These are phyloP conservation scores for Lentinus polychrous DNA, from an alignment of 1,284 basidiomycete species.

Conservation along the genomic window DNA sequence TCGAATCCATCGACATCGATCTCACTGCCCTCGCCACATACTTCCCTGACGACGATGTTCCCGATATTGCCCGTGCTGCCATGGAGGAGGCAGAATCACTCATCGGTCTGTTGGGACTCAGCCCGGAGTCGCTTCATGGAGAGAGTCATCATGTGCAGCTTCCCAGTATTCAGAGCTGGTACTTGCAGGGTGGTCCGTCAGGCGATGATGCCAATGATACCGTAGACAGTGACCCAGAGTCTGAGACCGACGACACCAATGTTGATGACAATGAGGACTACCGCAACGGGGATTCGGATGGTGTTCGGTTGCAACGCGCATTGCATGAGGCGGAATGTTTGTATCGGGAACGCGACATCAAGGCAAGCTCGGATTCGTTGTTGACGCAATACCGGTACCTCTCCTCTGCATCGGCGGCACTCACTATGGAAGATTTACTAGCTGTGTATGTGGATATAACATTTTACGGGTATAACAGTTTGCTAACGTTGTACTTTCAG, in stretches of 20 bases:
- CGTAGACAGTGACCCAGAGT: not conserved
- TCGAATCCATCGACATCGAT: conserved; percentile 7
- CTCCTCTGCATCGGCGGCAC: not conserved
- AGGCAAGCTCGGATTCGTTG: too few species aligned
- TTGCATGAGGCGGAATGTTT: not conserved
- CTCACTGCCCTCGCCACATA: conserved; percentile 6
- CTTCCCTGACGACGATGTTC: conserved; percentile 9
- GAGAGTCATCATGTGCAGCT: not conserved
- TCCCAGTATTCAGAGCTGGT: not conserved
- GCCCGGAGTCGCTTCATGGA: conserved; percentile 4
- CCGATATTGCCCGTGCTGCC: conserved; percentile 2
- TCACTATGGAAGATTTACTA: not conserved
- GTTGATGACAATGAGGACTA: not conserved
- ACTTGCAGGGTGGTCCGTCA: too few species aligned
- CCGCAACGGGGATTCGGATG: not conserved
- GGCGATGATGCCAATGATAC: not conserved
- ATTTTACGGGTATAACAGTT: too few species aligned
- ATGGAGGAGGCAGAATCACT: conserved; percentile 12
- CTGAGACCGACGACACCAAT: not conserved
- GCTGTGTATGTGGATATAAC: not conserved
- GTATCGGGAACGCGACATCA: too few species aligned
- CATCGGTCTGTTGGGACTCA: conserved; percentile 7
- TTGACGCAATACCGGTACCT: too few species aligned
- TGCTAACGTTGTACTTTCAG: not conserved
- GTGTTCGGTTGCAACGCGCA: not conserved